These are phyloP conservation scores for Dioscorea cayenensis DNA, from an alignment of 116 monocot genomes.

Conservation along the genomic window DNA sequence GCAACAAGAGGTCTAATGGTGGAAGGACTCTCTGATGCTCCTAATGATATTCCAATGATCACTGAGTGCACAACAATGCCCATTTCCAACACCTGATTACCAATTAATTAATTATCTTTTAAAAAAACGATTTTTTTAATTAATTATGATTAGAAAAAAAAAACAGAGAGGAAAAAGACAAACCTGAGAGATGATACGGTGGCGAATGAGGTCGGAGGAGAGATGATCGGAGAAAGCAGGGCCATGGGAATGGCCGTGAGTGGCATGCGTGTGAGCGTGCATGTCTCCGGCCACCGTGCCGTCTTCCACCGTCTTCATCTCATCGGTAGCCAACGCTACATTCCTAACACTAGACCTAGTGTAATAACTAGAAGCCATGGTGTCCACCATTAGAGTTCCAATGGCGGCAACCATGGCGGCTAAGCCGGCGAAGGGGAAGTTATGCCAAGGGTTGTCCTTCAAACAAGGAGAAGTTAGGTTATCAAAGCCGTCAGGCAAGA, in stretches of 20 bases:
- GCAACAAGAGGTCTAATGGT: slow-evolving; percentile 37
- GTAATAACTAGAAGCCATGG: slow-evolving; percentile 34
- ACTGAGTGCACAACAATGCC: slow-evolving; percentile 58
- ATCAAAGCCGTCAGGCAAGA: slow-evolving; percentile 37
- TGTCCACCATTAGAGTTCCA: slow-evolving; percentile 32
- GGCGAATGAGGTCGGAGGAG: slow-evolving; percentile 1
- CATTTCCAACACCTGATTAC: slow-evolving; percentile 44
- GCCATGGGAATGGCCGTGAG: slow-evolving; percentile 12
- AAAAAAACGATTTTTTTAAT: no score
- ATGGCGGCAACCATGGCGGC: slow-evolving; percentile 38
- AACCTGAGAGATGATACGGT: slow-evolving; percentile 7
- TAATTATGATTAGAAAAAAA: no score
- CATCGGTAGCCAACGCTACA: neutral
- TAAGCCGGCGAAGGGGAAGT: slow-evolving; percentile 60
- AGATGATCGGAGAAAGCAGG: neutral
- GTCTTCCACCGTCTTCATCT: neutral
- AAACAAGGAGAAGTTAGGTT: slow-evolving; percentile 27
- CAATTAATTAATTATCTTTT: no score
- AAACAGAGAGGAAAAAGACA: no score
- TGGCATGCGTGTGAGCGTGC: slow-evolving; percentile 6
- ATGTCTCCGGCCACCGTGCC: neutral
- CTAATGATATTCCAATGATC: slow-evolving; percentile 56
- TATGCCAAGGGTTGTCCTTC: slow-evolving; percentile 29
- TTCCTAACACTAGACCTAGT: slow-evolving; percentile 7
- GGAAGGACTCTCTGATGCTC: slow-evolving; percentile 34